phyloP scores from a whole-genome alignment of 2,329 filamentous ascomycete species.

The Apiospora malaysiana region DNA sequence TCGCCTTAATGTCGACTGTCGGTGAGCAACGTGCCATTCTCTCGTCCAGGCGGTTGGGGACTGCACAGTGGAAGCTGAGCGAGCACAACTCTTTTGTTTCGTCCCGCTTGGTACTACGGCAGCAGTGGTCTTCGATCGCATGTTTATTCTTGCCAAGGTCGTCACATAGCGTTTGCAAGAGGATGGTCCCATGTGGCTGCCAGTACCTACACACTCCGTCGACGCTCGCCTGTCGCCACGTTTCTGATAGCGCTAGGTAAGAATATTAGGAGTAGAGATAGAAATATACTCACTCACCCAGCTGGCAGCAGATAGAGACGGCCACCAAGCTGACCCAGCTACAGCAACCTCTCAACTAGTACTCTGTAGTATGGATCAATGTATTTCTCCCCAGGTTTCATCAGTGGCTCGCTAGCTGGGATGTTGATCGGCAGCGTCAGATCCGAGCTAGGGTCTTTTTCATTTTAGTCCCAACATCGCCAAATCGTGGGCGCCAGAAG shows the following conservation, averaged over 20 bases:
- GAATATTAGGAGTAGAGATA: no score
- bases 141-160: not conserved
- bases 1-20: not conserved
- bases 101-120: not conserved
- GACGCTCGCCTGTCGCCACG: no score
- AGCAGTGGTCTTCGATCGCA: not conserved
- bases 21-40: not conserved
- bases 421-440: conserved; percentile 11
- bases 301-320: no score
- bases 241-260: no score
- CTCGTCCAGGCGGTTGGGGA: no score
- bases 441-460: conserved; percentile 8
- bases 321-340: not conserved
- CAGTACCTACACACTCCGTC: no score
- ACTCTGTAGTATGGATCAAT: no score
- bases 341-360: no score
- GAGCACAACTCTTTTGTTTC: not conserved
- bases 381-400: conserved; percentile 12
- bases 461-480: not conserved
- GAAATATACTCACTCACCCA: no score
- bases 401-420: conserved; percentile 11
- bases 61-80: no score
- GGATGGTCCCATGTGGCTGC: not conserved
- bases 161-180: not conserved
- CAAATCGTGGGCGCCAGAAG: not conserved